phyloP scores from a whole-genome alignment of 352 stramenopile genomes.

The Phytophthora tubulina region DNA sequence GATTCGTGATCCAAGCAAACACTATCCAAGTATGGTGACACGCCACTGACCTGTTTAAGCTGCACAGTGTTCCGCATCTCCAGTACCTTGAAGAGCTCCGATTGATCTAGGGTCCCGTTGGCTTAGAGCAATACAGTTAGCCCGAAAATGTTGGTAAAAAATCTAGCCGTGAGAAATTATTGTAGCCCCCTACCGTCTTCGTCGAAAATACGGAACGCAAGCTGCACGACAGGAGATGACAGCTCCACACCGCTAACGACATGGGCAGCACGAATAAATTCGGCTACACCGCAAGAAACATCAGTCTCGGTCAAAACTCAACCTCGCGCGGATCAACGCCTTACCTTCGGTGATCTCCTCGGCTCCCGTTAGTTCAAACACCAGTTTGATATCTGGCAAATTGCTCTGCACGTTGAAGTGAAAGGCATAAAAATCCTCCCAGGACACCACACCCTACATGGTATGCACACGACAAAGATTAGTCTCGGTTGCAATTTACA shows the following conservation, averaged over 20 bases:
- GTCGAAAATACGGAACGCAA: conserved; percentile 83
- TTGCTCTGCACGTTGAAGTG: conserved; percentile 80
- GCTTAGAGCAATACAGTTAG: conserved; percentile 25
- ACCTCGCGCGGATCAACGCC: too few species aligned
- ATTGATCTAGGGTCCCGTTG: conserved; percentile 73
- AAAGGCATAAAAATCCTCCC: conserved; percentile 80
- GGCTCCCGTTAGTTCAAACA: conserved; percentile 69
- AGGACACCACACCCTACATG: conserved; percentile 63
- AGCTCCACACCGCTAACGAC: conserved; percentile 77
- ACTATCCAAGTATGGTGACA: too few species aligned
- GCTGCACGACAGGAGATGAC: conserved; percentile 72
- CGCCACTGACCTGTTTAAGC: conserved; percentile 50
- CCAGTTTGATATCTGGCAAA: conserved; percentile 76
- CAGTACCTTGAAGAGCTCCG: conserved; percentile 75
- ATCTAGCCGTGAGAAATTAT: too few species aligned
- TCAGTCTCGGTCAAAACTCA: too few species aligned
- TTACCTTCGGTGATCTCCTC: conserved; percentile 78
- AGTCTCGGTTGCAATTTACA: background rate
- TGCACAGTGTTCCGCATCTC: conserved; percentile 70
- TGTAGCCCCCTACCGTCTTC: conserved; percentile 50
- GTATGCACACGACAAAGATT: background rate
- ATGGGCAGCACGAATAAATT: conserved; percentile 75
- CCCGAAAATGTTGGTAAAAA: too few species aligned
- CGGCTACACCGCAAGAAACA: conserved; percentile 29
- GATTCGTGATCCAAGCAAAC: too few species aligned